A percentile compares a stretch with the other conserved stretches of the same genome.
Evolutionary conservation across 345 rosid species (phyloP).

Genomic region (Stellera chamaejasme): DNA sequence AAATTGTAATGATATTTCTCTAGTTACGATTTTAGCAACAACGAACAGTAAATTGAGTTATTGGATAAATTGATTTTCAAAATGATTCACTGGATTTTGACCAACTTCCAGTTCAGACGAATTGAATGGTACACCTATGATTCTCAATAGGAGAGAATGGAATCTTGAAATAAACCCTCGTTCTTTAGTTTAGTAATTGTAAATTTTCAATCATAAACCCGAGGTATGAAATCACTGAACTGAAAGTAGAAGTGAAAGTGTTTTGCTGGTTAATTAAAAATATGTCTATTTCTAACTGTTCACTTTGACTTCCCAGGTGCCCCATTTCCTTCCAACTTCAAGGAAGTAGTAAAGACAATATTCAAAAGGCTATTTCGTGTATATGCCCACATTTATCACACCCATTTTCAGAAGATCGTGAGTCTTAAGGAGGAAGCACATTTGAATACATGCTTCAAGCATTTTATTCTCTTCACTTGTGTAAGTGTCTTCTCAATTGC

Average conservation of each 20-base stretch:
- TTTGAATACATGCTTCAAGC: slow-evolving; percentile 99
- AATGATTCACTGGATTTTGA: too few relatives aligned
- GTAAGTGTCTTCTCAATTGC: slow-evolving; percentile 38
- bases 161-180: too few relatives aligned
- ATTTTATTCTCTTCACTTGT: slow-evolving; percentile 85
- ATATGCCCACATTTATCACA: slow-evolving; percentile 91
- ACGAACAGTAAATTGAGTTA: too few relatives aligned
- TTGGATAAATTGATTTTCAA: too few relatives aligned
- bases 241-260: not conserved
- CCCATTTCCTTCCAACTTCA: slow-evolving; percentile 96
- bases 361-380: slow-evolving; percentile 94
- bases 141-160: too few relatives aligned
- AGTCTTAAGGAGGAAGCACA: slow-evolving; percentile 99
- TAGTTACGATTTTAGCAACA: too few relatives aligned
- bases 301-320: slow-evolving; percentile 44
- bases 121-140: too few relatives aligned
- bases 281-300: not conserved
- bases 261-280: not conserved
- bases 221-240: too few relatives aligned
- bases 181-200: too few relatives aligned
- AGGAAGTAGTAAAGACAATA: slow-evolving; percentile 94
- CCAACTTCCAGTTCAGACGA: too few relatives aligned
- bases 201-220: too few relatives aligned
- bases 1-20: too few relatives aligned
- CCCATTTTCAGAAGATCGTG: slow-evolving; percentile 98